Base-by-base conservation (phyloP, 1,139 yeast genomes). In the Zygoascus sp. region DNA sequence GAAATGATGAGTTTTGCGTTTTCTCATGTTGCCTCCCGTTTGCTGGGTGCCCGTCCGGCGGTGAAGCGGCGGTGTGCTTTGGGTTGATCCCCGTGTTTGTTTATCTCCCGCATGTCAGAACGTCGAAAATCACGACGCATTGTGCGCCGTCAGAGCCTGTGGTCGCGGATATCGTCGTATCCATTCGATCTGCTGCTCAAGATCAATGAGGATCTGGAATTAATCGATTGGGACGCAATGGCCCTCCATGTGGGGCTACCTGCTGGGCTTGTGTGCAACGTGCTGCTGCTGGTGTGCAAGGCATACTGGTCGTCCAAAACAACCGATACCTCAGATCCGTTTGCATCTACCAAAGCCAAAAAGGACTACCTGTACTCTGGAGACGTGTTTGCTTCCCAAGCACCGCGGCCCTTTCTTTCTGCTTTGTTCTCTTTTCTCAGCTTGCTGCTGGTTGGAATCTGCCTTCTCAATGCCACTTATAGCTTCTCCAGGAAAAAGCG, bases 171-270 rank as follows among this genome's bases (percentile, higher is more conserved):
- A 25, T 66, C 66, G 50, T 64, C 76, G n/a, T 74, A 75, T 44
- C 88, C 88, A 0, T 70, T 78, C 50, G 90, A 83, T 58, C 54
- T 75, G 30, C 69, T 73, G 45, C 67, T 82, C 3, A 69, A 72
- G 42, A 45, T 77, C 32, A 79, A 79, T 56, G 89, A 83, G 59
- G 58, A 66, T 10, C 55, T 79, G 16, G 72, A 74, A 42, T 67
- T 80, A 5, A 75, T 81, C 5, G 85, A 82, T 50, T 83, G 89
- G 89, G 88, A 83, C 55, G 68, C 72, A 1, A 72, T 77, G 51
- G 69, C 78, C 8, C 58, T 60, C n/a, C 56, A 74, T 0, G 54
- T 74, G 7, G 81, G 79, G 0, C 54, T 72, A 28, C 81, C 79
- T 0, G 53, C 69, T 9, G 83, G 83, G 0, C 61, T 66, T n/a